Evolutionary conservation across 2,329 filamentous ascomycete species (phyloP), one percentile per base, ranked within the genome.

Genomic region (Beauveria bassiana): DNA sequence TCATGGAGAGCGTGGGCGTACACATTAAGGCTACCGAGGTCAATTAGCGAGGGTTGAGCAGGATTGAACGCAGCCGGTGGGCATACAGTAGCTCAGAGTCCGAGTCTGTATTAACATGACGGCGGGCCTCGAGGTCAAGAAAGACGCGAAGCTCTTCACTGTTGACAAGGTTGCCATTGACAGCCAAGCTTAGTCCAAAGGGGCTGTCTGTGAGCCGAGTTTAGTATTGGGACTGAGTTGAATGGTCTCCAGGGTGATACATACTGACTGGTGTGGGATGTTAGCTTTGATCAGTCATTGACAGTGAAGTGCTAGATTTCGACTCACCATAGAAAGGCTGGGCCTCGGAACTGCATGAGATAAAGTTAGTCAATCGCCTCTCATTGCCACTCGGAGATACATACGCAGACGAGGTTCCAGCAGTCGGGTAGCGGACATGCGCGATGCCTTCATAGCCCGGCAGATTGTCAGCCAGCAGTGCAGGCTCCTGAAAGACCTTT

Each of bases 101-200:
- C 62, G 88, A 92, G 69, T 96, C 91, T 31, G 91, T 93, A 75
- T 96, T 96, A 79, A 95, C 89, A 73, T 96, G 91, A 66, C 91
- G 84, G 71, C 90, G 90, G 8, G 89, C 90, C 66, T 90, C 88
- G 65, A 86, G 78, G 69, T 96, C 91, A 54, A 96, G 80, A 70
- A 86, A 90, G 64, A 79, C 75, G 72, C 84, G 85, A 53, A 96
- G 79, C 58, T 89, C 86, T 2, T 81, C 80, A 5, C 87, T 85
- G 70, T 96, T 83, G 78, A 96, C 90, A 52, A 96, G 80, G 75
- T 96, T 96, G 63, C 93, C 92, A 70, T 96, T 96, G 76, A 95
- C 88, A 24, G 87, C 84, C 71, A 95, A 83, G 69, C 83, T 89
- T 68, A 70, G 52, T 34, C 70, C 69, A 55, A 67, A 71, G 14